Conservation (phyloP, 768 basidiomycete genomes). For the Termitomyces sp. region DNA sequence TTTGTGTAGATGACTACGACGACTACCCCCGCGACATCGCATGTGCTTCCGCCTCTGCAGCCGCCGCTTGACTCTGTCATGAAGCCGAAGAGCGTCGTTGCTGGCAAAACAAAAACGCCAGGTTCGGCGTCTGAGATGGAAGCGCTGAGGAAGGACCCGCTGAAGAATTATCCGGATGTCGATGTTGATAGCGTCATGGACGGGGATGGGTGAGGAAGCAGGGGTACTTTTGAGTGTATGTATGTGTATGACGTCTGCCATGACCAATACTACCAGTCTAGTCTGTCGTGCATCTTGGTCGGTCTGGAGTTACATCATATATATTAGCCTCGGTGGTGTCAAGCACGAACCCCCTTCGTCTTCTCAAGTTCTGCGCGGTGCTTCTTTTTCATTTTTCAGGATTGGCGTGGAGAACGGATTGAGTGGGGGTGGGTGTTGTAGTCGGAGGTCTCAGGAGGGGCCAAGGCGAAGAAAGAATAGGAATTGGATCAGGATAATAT, state of each 20-base stretch:
- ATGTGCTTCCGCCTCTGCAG: constrained; percentile 21
- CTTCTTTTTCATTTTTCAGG: no score
- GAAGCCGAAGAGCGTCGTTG: constrained; percentile 43
- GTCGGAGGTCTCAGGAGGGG: no score
- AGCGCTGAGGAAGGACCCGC: constrained; percentile 69
- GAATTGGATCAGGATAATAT: no score
- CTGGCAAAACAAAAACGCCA: constrained; percentile 28
- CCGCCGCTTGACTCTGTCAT: constrained; percentile 44
- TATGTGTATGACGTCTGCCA: not conserved
- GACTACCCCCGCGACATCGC: constrained; percentile 21
- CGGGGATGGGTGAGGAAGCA: constrained; percentile 5
- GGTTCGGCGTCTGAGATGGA: constrained; percentile 61
- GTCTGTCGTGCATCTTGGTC: no score
- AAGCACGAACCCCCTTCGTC: no score
- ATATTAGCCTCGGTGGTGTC: no score
- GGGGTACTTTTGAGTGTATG: not conserved
- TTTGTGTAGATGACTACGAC: not conserved
- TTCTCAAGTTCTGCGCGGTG: no score
- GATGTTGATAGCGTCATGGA: not conserved
- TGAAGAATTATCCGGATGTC: constrained; percentile 59
- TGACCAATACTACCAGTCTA: no score
- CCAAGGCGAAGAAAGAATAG: no score
- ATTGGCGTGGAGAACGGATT: no score
- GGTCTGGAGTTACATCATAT: no score
- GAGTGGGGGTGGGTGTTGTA: no score